Percentiles rank a stretch among this genome's conserved stretches.
These are phyloP conservation scores for Heterobasidion occidentale DNA, from an alignment of 1,284 basidiomycete species.

Conservation along the genomic window DNA sequence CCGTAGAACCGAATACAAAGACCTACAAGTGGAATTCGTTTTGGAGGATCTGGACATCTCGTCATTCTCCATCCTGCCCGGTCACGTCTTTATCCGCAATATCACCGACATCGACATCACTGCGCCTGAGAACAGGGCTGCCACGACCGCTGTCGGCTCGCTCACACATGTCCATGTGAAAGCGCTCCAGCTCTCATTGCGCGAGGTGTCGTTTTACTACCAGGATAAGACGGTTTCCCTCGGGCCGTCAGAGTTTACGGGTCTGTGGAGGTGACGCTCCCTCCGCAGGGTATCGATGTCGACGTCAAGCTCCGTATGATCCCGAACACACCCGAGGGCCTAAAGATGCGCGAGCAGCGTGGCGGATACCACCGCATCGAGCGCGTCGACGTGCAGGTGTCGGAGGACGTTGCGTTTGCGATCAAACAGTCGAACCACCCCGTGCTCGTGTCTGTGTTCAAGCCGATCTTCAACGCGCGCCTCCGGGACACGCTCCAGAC, in stretches of 20 bases:
- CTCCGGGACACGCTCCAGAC: conserved; percentile 50
- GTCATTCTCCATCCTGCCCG: conserved; percentile 53
- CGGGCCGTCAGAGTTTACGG: conserved; percentile 48
- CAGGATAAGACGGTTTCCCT: conserved; percentile 46
- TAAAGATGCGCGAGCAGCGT: conserved; percentile 31
- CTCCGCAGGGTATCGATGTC: conserved; percentile 56
- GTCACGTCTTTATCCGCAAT: conserved; percentile 62
- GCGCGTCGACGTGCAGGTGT: conserved; percentile 38
- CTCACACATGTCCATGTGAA: conserved; percentile 57
- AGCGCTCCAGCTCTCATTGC: conserved; percentile 50
- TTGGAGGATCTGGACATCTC: conserved; percentile 66
- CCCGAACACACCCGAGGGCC: conserved; percentile 34
- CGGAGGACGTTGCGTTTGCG: conserved; percentile 42
- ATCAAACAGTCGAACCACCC: conserved; percentile 56
- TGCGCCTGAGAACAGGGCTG: conserved; percentile 28
- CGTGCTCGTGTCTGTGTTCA: conserved; percentile 50
- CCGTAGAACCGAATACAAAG: conserved; percentile 57
- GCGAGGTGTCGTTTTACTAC: conserved; percentile 66
- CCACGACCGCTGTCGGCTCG: conserved; percentile 43
- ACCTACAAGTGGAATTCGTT: conserved; percentile 57
- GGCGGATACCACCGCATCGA: conserved; percentile 52
- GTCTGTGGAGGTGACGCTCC: conserved; percentile 54
- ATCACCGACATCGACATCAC: conserved; percentile 64
- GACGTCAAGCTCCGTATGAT: conserved; percentile 58
- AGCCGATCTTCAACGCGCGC: conserved; percentile 46